Evolutionary conservation across 2,329 filamentous ascomycete species (phyloP).

Genomic region (Penicillium sp.): DNA sequence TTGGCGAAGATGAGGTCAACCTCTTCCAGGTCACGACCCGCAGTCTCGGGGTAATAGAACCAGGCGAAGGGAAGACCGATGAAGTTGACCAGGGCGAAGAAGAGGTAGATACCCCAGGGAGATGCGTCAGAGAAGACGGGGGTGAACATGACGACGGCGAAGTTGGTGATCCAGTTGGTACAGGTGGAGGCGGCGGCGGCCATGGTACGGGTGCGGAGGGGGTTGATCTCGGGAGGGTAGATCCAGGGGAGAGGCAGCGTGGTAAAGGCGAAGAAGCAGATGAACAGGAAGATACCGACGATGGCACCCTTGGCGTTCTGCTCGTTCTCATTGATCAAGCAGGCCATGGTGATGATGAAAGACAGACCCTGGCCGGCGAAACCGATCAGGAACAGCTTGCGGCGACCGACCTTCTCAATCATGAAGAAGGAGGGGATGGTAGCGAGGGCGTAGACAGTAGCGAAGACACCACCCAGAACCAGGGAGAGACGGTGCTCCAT

Average conservation of each 20-base stretch:
- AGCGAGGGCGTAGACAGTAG: slow-evolving; percentile 30
- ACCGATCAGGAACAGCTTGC: slow-evolving; percentile 37
- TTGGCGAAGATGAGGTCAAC: slow-evolving; percentile 45
- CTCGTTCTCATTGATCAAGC: slow-evolving; percentile 29
- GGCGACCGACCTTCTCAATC: slow-evolving; percentile 44
- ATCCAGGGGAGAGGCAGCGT: slow-evolving; percentile 64
- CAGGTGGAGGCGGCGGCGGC: slow-evolving; percentile 54
- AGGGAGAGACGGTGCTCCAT: slow-evolving; percentile 22
- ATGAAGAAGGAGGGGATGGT: slow-evolving; percentile 34
- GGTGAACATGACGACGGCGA: slow-evolving; percentile 53
- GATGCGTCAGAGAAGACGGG: slow-evolving; percentile 38
- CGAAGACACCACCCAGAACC: slow-evolving; percentile 30
- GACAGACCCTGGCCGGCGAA: slow-evolving; percentile 36
- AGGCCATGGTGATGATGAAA: slow-evolving; percentile 37
- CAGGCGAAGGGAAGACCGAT: slow-evolving; percentile 52
- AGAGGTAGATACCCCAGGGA: slow-evolving; percentile 43
- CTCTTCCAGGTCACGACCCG: slow-evolving; percentile 43
- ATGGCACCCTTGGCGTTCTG: slow-evolving; percentile 37
- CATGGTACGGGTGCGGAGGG: slow-evolving; percentile 56
- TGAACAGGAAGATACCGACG: slow-evolving; percentile 67
- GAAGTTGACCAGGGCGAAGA: slow-evolving; percentile 43
- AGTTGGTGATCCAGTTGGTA: slow-evolving; percentile 58
- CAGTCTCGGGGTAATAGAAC: slow-evolving; percentile 55
- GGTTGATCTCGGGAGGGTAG: slow-evolving; percentile 53
- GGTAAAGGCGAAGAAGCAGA: slow-evolving; percentile 66